phyloP scores from a whole-genome alignment of 139 green algal genomes.

The Tetradesmus lagerheimii region DNA sequence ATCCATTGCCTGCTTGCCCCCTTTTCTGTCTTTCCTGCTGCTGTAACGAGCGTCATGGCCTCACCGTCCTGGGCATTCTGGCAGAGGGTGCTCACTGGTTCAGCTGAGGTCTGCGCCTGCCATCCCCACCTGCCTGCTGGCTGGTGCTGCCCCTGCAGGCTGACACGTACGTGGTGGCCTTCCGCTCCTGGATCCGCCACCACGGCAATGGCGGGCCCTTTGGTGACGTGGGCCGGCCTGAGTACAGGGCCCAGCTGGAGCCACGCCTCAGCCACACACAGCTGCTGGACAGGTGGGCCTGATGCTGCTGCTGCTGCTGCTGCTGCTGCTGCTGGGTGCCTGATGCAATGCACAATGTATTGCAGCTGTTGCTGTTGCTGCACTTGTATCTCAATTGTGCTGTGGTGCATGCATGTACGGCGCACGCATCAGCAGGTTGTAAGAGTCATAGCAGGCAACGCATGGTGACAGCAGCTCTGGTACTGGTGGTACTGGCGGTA shows the following conservation, averaged over 20 bases:
- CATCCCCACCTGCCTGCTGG: neutral
- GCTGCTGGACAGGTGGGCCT: constrained; percentile 39
- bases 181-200: constrained; percentile 13
- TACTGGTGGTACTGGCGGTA: too few relatives aligned
- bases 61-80: too few relatives aligned
- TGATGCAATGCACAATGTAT: neutral
- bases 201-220: constrained; percentile 24
- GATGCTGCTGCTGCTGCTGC: neutral
- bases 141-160: neutral
- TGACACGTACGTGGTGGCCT: constrained; percentile 30
- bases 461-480: neutral
- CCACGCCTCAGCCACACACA: neutral
- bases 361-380: too few relatives aligned
- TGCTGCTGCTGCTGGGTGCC: neutral
- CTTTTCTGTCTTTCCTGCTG: too few relatives aligned
- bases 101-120: too few relatives aligned
- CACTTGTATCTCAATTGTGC: too few relatives aligned
- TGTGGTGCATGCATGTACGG: too few relatives aligned
- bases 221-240: neutral
- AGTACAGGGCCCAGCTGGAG: neutral
- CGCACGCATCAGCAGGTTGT: too few relatives aligned
- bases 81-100: too few relatives aligned
- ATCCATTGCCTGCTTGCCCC: too few relatives aligned
- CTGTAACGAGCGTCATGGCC: too few relatives aligned
- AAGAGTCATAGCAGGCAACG: too few relatives aligned